phyloP scores from a whole-genome alignment of 306 rosid species.

The Ormosia emarginata region DNA sequence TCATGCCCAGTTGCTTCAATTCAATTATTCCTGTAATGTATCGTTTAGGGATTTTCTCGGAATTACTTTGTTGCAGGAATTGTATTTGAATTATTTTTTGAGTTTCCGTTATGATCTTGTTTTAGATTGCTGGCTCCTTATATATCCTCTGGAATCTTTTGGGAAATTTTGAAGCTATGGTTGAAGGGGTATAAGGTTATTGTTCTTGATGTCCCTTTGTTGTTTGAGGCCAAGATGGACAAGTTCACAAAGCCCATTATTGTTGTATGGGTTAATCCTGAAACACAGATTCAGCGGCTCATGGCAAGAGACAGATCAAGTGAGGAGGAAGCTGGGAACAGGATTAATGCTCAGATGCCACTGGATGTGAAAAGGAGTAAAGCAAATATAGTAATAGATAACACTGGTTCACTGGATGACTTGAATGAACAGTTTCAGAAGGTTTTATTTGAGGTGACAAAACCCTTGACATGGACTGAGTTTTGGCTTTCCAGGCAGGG shows the following conservation, averaged over 20 bases:
- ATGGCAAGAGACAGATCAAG: conserved; percentile 54
- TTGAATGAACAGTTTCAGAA: conserved; percentile 54
- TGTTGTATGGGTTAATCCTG: conserved; percentile 89
- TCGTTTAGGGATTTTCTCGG: background rate
- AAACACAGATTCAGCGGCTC: conserved; percentile 67
- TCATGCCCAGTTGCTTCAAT: background rate
- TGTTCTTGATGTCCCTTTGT: conserved; percentile 77
- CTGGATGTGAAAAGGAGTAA: conserved; percentile 56
- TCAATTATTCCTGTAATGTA: background rate
- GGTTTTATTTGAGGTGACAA: conserved; percentile 52
- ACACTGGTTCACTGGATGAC: conserved; percentile 71
- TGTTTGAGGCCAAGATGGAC: conserved; percentile 85
- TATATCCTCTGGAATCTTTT: conserved; percentile 76
- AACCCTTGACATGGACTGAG: conserved; percentile 73
- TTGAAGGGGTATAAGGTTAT: conserved; percentile 71
- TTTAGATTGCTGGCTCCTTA: conserved; percentile 73
- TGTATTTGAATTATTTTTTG: background rate
- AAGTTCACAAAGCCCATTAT: conserved; percentile 76
- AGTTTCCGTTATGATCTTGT: conserved; percentile 20
- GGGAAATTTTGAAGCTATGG: conserved; percentile 77
- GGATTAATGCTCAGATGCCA: conserved; percentile 76
- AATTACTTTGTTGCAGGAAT: background rate
- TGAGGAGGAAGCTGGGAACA: conserved; percentile 61
- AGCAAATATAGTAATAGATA: conserved; percentile 73
- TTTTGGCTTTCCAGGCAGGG: conserved; percentile 73